A percentile compares a stretch with the other conserved stretches of the same genome.
Evolutionary conservation across 345 rosid species (phyloP).

Genomic region (Combretum micranthum): DNA sequence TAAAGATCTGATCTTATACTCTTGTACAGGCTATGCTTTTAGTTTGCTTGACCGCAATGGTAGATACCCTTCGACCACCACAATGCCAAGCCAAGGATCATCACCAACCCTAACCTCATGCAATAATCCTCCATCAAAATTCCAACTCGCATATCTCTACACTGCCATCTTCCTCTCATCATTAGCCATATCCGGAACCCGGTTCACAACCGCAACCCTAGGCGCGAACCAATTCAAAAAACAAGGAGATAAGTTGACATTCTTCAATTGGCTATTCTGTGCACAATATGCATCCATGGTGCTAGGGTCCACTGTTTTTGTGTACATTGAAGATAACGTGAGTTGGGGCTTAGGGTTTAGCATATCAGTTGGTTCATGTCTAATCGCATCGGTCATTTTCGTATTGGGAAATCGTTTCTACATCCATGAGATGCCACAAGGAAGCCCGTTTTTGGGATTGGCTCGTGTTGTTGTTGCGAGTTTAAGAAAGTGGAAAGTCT

Average conservation of each 20-base stretch:
- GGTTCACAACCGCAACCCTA: slow-evolving; percentile 27
- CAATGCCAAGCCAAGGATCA: slow-evolving; percentile 18
- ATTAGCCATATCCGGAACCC: slow-evolving; percentile 26
- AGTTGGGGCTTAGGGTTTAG: slow-evolving; percentile 50
- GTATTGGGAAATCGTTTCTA: slow-evolving; percentile 31
- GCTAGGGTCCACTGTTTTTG: slow-evolving; percentile 22
- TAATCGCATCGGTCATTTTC: slow-evolving; percentile 25
- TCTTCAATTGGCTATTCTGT: slow-evolving; percentile 47
- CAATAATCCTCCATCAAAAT: slow-evolving; percentile 21
- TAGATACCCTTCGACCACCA: slow-evolving; percentile 28
- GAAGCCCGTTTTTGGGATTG: slow-evolving; percentile 38
- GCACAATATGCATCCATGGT: slow-evolving; percentile 12
- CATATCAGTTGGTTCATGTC: slow-evolving; percentile 20
- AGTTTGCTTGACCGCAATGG: slow-evolving; percentile 23
- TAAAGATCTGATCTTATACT: background rate
- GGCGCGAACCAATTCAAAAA: slow-evolving; percentile 42
- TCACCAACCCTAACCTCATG: background rate
- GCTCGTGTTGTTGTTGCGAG: slow-evolving; percentile 39
- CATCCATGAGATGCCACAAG: slow-evolving; percentile 25
- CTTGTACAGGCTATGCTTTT: slow-evolving; percentile 32
- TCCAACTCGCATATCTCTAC: slow-evolving; percentile 33
- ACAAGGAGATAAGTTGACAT: slow-evolving; percentile 26
- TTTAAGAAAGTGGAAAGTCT: slow-evolving; percentile 24
- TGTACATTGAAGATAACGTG: slow-evolving; percentile 34
- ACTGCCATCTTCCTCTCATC: slow-evolving; percentile 26